Evolutionary conservation across 2,329 filamentous ascomycete species (phyloP), one percentile per base, ranked within the genome.

Genomic region (Diaporthe destruens): DNA sequence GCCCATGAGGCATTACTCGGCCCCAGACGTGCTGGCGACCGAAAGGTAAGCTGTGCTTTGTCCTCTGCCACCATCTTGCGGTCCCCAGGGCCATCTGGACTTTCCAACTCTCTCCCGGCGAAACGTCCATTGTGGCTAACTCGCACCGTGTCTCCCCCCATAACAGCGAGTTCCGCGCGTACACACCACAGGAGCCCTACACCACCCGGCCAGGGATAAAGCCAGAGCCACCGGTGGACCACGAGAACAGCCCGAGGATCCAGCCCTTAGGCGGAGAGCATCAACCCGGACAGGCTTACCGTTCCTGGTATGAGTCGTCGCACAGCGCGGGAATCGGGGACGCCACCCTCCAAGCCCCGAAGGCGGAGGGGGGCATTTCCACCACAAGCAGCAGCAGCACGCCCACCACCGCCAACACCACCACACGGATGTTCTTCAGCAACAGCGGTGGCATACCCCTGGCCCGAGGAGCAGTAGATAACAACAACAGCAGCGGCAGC

Each of bases 1-100:
- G 55, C 29, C 55, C 16, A 39, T 57, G 4, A 39, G 68, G 16
- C 68, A 70, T 59, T 70, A 49, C 53, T 70, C 68, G n/a, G 68
- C 68, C 23, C 68, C 68, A 39, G 44, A 53, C 32, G 44, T 70
- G 34, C 12, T 53, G 47, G 47, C 53, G 23, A 53, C 49, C n/a
- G 44, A 70, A 42, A 61, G 32, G 68, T 61, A 25, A 61, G 68
- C 39, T 14, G 12, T 23, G 9, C 6, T 39, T 39, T n/a, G 7
- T 12, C 20, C 12, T 61, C 36, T 14, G 20, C 1, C 59, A 65
- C 9, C 16, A 20, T 3, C 42, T 34, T 20, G 42, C 36, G 36
- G 36, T n/a, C 12, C 36, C 36, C 36, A 39, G 36, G 12, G 36
- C 39, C 39, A 42, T 4, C 39, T 42, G 39, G 39, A 42, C 39